phyloP scores from a whole-genome alignment of 2,329 filamentous ascomycete genomes.

The Geosmithia putterillii region DNA sequence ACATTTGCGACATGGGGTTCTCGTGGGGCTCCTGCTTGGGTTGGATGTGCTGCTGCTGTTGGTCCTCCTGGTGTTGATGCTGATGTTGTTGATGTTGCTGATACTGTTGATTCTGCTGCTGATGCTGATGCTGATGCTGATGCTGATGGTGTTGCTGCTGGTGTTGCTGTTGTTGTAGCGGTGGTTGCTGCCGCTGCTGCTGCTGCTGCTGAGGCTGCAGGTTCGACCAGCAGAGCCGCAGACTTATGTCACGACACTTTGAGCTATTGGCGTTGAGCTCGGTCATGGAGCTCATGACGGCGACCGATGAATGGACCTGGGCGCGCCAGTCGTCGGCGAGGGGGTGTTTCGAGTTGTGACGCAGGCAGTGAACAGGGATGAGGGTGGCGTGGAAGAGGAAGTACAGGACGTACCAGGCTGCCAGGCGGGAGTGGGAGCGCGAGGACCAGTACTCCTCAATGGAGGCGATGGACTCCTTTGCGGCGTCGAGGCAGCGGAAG shows the following conservation, averaged over 20 bases:
- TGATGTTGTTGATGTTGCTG: background rate
- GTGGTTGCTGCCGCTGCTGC: background rate
- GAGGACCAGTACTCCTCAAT: slow-evolving; percentile 3
- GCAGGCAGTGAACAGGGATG: slow-evolving; percentile 1
- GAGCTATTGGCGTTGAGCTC: slow-evolving; percentile 9
- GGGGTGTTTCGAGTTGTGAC: background rate
- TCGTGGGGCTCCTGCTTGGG: no score
- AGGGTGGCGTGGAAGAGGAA: slow-evolving; percentile 3
- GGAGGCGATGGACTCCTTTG: slow-evolving; percentile 51
- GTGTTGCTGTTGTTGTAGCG: background rate
- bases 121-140: no score
- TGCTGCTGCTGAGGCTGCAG: slow-evolving; percentile 7
- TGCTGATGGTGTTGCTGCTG: background rate
- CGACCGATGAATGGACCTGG: slow-evolving; percentile 7
- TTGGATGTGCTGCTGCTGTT: background rate
- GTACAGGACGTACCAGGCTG: slow-evolving; percentile 3
- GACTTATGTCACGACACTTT: slow-evolving; percentile 9
- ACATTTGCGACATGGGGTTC: no score
- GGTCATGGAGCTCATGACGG: slow-evolving; percentile 7
- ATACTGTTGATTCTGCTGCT: no score
- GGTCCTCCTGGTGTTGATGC: background rate
- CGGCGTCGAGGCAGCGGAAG: slow-evolving; percentile 55
- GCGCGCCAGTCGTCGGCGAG: slow-evolving; percentile 1
- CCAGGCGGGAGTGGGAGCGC: background rate
- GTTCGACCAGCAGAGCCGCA: slow-evolving; percentile 9